Conservation (phyloP, 139 green algal genomes). For the Choricystis sp. region DNA sequence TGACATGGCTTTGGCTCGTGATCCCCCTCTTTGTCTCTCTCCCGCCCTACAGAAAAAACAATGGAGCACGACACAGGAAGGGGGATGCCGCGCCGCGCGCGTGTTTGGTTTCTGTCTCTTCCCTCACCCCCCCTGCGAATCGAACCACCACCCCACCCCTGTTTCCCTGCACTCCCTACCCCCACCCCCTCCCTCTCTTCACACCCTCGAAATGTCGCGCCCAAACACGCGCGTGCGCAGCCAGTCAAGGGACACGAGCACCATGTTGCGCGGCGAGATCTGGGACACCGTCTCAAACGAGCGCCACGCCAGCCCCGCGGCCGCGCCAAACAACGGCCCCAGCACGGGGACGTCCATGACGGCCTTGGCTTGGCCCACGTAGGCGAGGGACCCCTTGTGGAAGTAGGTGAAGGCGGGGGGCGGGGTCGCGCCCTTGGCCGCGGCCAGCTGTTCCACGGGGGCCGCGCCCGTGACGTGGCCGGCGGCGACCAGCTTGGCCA, state of each 20-base stretch:
- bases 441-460: background rate
- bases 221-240: slow-evolving; percentile 70
- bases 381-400: slow-evolving; percentile 66
- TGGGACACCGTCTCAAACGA: slow-evolving; percentile 69
- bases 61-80: no score
- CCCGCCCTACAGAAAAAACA: no score
- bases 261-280: slow-evolving; percentile 58
- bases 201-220: slow-evolving; percentile 61
- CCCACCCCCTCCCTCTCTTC: slow-evolving; percentile 2
- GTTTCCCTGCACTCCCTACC: background rate
- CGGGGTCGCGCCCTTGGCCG: slow-evolving; percentile 3
- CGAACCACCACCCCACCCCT: no score
- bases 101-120: no score
- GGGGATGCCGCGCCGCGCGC: no score
- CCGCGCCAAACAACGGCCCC: slow-evolving; percentile 39
- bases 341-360: slow-evolving; percentile 76
- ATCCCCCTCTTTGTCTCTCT: no score
- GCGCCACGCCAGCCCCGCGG: slow-evolving; percentile 65
- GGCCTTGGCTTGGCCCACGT: slow-evolving; percentile 69
- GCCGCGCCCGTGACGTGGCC: background rate
- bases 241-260: slow-evolving; percentile 70
- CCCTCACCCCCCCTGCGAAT: no score
- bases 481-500: slow-evolving; percentile 30
- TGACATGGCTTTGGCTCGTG: no score
- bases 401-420: slow-evolving; percentile 31